Percentiles rank a stretch among this genome's conserved stretches.
Conservation (phyloP, 257 asterid genomes). For the Jaltomata sinuosa region DNA sequence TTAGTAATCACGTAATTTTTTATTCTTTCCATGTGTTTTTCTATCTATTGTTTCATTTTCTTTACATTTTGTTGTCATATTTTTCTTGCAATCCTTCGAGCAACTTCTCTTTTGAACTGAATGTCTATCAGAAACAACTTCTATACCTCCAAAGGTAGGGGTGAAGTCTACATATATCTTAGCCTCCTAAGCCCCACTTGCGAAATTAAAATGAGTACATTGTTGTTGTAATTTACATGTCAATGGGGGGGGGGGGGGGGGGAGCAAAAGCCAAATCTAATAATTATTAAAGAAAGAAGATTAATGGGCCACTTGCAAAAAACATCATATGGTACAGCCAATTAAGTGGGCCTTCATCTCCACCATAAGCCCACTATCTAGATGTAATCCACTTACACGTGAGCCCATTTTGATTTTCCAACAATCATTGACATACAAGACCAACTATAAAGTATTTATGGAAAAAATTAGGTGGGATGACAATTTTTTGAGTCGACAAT, state of each 20-base stretch:
- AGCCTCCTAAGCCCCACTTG: accelerated
- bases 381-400: neutral
- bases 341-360: slow-evolving; percentile 2
- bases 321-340: neutral
- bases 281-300: neutral
- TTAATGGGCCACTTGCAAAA: neutral
- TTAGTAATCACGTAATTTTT: too few species aligned
- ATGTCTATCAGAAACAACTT: too few species aligned
- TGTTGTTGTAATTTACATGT: neutral
- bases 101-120: too few species aligned
- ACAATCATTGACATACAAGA: neutral
- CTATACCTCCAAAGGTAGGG: too few species aligned
- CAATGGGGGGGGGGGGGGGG: neutral
- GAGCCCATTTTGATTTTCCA: neutral
- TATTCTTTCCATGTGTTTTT: too few species aligned
- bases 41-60: too few species aligned
- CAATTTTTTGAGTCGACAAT: too few species aligned
- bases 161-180: too few species aligned
- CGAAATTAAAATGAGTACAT: too few species aligned
- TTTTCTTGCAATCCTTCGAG: too few species aligned
- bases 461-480: too few species aligned
- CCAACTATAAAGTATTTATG: neutral
- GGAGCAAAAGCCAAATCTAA: neutral
- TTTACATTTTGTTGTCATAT: too few species aligned
- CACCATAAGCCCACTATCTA: neutral